Base-by-base conservation (phyloP, 2,329 filamentous ascomycete species). In the Talaromyces verruculosus region DNA sequence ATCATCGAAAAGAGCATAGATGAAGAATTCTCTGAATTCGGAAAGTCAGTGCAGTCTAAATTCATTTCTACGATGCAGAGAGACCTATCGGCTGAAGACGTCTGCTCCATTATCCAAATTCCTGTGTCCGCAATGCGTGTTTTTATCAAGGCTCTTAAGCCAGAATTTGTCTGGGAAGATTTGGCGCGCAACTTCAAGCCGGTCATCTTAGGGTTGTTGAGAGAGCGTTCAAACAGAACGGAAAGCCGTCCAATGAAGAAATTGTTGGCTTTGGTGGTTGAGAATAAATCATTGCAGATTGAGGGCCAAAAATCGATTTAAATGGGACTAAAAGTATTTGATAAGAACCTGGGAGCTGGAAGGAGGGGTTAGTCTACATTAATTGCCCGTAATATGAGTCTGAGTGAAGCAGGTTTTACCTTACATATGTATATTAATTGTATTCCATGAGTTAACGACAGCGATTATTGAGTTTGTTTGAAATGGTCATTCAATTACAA, bases 171-270 rank as follows among this genome's bases (percentile, higher is more conserved):
- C 25, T 63, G 47, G 61, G 61, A 55, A 11, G 33, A 64, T 58
- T n/a, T 64, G 53, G 53, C 19, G 19, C n/a, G 45, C n/a, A 64
- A 59, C 30, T 59, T 64, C 39, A 64, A 59, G 37, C n/a, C 17
- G 51, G 62, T 64, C 13, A 49, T 64, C 19, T 57, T 64, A 11
- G 39, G 53, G 28, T 59, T 64, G 41, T 58, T 64, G 53, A 59
- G 43, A 59, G 28, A 59, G 13, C 39, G 62, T 19, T 64, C 62
- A 28, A 64, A 59, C 45, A 30, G 62, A 15, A 22, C 53, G 17
- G 53, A 64, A 49, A 59, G 53, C 62, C 41, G 53, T 13, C 62
- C 62, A 33, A 41, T 49, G n/a, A 59, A 39, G 28, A 59, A 51
- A 25, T 55, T 64, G 55, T 39, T 64, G n/a, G 53, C 41, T 33